phyloP scores from a whole-genome alignment of 805 yeast genomes.

The Geotrichum ghanense region DNA sequence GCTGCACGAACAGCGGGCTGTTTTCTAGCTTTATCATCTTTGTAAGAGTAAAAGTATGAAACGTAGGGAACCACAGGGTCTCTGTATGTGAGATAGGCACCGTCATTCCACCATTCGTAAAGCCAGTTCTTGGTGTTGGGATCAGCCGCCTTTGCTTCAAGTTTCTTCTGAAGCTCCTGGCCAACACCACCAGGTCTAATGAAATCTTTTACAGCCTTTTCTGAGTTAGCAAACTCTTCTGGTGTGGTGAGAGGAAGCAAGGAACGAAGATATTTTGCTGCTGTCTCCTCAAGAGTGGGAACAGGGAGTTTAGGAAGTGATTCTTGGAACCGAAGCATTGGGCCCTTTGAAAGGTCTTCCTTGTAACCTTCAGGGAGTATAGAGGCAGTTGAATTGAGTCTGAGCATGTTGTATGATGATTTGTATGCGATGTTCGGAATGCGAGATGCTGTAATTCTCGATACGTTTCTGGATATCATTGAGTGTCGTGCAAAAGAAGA shows the following conservation, averaged over 20 bases:
- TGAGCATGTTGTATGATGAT: too few relatives aligned
- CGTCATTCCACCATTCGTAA: slow-evolving; percentile 85
- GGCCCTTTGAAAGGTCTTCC: slow-evolving; percentile 41
- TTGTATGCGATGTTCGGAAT: not conserved
- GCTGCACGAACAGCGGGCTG: slow-evolving; percentile 51
- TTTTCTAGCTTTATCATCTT: slow-evolving; percentile 36
- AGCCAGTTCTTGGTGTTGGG: slow-evolving; percentile 73
- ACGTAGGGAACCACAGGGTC: slow-evolving; percentile 95
- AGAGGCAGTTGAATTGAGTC: slow-evolving; percentile 24
- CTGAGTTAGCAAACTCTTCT: slow-evolving; percentile 42
- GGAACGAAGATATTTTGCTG: slow-evolving; percentile 55
- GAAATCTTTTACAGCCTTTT: slow-evolving; percentile 53
- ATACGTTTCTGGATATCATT: not conserved
- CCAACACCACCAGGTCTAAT: slow-evolving; percentile 51
- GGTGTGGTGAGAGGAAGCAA: slow-evolving; percentile 54
- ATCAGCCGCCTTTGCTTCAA: slow-evolving; percentile 43
- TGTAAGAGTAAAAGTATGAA: slow-evolving; percentile 80
- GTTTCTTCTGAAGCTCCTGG: slow-evolving; percentile 53
- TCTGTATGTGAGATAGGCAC: slow-evolving; percentile 79
- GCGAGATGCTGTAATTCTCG: not conserved
- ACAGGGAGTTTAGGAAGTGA: slow-evolving; percentile 79
- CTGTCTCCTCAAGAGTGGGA: slow-evolving; percentile 65
- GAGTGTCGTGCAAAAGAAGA: too few relatives aligned
- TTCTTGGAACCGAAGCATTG: slow-evolving; percentile 59
- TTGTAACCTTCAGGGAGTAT: slow-evolving; percentile 16